A percentile compares a stretch with the other conserved stretches of the same genome.
phyloP scores from a whole-genome alignment of 129 eudicot species.

The Pulicaria dysenterica region DNA sequence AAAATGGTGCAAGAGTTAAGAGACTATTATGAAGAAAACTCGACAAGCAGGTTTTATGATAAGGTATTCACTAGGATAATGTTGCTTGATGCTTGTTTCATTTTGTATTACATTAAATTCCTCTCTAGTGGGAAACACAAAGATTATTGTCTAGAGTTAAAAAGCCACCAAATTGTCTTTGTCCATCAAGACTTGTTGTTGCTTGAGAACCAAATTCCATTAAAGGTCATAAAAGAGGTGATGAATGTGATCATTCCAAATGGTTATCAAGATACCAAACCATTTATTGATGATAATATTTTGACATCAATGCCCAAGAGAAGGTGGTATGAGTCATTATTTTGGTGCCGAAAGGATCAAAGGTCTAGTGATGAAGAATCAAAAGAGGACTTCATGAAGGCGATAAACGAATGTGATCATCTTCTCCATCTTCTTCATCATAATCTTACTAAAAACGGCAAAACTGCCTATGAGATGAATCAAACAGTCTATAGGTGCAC shows the following conservation, averaged over 20 bases:
- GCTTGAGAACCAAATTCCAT: slow-evolving; percentile 47
- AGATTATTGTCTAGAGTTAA: slow-evolving; percentile 1
- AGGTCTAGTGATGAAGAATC: not conserved
- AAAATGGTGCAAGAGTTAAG: slow-evolving; percentile 12
- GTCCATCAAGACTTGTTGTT: slow-evolving; percentile 43
- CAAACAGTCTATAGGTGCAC: slow-evolving; percentile 7
- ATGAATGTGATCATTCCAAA: not conserved
- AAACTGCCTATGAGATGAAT: too few relatives aligned
- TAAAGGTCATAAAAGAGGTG: slow-evolving; percentile 25
- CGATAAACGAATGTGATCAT: not conserved
- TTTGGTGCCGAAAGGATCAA: not conserved
- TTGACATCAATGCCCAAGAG: slow-evolving; percentile 6
- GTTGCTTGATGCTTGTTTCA: slow-evolving; percentile 41
- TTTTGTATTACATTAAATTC: slow-evolving; percentile 23
- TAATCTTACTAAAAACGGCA: not conserved
- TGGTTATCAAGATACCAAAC: not conserved
- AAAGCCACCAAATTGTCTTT: slow-evolving; percentile 29
- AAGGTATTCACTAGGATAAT: slow-evolving; percentile 29
- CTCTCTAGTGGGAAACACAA: not conserved
- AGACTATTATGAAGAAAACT: slow-evolving; percentile 25
- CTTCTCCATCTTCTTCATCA: slow-evolving; percentile 25
- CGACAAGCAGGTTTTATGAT: not conserved
- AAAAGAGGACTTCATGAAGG: not conserved
- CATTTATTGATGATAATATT: slow-evolving; percentile 15
- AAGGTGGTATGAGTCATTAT: not conserved